Evolutionary conservation across 148 eudicot species (phyloP), one percentile per base, ranked within the genome.

Genomic region (Cornus suecica): DNA sequence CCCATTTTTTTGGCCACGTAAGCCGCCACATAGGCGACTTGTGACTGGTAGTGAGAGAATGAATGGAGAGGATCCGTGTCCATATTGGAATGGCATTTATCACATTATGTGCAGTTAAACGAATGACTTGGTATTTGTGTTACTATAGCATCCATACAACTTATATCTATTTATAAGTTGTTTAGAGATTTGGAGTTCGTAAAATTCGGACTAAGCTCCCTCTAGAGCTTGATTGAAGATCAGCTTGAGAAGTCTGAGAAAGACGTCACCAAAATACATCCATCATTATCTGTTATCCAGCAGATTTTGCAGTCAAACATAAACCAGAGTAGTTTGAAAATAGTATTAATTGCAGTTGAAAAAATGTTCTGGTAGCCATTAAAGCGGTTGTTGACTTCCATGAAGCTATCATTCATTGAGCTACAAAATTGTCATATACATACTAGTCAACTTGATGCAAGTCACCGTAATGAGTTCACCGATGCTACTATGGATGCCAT

Each of bases 121-220:
- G 83, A 73, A 88, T 88, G 90, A 77, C 88, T 52, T 90, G 88
- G 89, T 88, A 86, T 82, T 80, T 90, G 56, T 85, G 87, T 75
- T 85, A 79, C 79, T 90, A 67, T 80, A 92, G 94, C 30, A 79
- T 90, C 78, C 80, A 87, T 66, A 70, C 76, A n/a, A 80, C 87
- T 16, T 76, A 84, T 80, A 75, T 78, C 14, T 84, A 85, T 68
- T 26, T 82, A 2, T 66, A 81, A 81, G 74, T 78, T 90, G 71
- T 64, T 71, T 74, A 79, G 76, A 70, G 80, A 60, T 18, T 66
- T 84, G 65, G 82, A 80, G 76, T 77, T 34, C 69, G 74, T 84
- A 64, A 82, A 77, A 78, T 64, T 77, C 34, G 84, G 78, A 85
- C 61, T 90, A 68, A 70, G 74, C 73, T 83, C 41, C 67, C 85